These are phyloP conservation scores for Uromyces viciae-fabae DNA, from an alignment of 1,284 basidiomycete species.

Conservation along the genomic window DNA sequence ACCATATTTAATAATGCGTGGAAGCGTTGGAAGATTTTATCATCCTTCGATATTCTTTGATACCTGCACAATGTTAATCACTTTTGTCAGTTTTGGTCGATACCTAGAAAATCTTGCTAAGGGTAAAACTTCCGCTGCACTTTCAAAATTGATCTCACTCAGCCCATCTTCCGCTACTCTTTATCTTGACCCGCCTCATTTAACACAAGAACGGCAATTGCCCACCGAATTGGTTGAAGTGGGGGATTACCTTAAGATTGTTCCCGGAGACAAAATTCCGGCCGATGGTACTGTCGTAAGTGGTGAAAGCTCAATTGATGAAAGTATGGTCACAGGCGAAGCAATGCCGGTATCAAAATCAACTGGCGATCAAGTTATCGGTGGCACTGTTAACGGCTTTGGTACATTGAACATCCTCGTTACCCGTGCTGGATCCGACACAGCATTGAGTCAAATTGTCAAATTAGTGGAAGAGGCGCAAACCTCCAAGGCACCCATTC, in stretches of 20 bases:
- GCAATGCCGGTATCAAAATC: constrained; percentile 83
- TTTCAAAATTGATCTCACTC: constrained; percentile 92
- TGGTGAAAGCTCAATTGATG: constrained; percentile 84
- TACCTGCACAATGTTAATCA: constrained; percentile 97
- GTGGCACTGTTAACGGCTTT: constrained; percentile 92
- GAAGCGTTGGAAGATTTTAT: constrained; percentile 61
- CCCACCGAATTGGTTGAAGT: constrained; percentile 91
- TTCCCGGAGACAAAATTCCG: constrained; percentile 93
- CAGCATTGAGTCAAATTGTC: constrained; percentile 92
- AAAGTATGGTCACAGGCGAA: constrained; percentile 96
- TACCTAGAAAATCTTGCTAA: constrained; percentile 96
- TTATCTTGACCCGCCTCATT: constrained; percentile 74
- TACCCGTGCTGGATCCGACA: constrained; percentile 90
- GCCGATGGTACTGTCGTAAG: constrained; percentile 86
- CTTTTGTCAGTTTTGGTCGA: constrained; percentile 90
- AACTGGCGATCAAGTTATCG: constrained; percentile 77
- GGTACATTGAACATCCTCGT: constrained; percentile 95
- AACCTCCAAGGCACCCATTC: constrained; percentile 95
- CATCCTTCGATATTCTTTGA: constrained; percentile 93
- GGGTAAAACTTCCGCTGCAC: constrained; percentile 89
- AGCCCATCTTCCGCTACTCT: constrained; percentile 92
- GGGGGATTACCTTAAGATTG: constrained; percentile 86
- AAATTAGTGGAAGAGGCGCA: constrained; percentile 96
- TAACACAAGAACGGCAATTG: constrained; percentile 80
- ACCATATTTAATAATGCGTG: constrained; percentile 58